Evolutionary conservation across 2,329 filamentous ascomycete genomes (phyloP).

Genomic region (Colletotrichum musicola): DNA sequence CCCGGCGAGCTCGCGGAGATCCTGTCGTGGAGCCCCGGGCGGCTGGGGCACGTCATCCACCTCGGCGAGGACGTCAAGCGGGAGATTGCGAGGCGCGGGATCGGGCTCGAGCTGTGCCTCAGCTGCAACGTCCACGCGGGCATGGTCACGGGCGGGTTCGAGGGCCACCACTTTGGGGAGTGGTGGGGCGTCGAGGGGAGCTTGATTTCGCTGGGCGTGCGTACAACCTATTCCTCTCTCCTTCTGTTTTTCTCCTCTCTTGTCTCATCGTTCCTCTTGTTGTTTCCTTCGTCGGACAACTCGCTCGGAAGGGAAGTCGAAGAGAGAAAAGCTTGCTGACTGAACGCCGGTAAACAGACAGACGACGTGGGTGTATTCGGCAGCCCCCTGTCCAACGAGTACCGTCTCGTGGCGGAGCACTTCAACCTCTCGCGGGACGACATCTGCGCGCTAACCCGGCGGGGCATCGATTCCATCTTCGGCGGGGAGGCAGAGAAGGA

Average conservation of each 20-base stretch:
- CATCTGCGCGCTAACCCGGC: conserved; percentile 68
- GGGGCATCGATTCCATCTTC: conserved; percentile 76
- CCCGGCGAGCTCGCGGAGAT: conserved; percentile 73
- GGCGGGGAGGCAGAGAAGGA: conserved; percentile 71
- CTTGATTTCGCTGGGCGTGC: conserved; percentile 76
- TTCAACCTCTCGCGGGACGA: conserved; percentile 68
- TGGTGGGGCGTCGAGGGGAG: conserved; percentile 73
- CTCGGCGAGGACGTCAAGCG: conserved; percentile 71
- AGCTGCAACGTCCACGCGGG: conserved; percentile 85
- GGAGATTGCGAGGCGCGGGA: conserved; percentile 62
- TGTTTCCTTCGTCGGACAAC: too few species aligned
- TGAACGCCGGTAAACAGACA: conserved; percentile 63
- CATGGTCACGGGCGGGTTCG: conserved; percentile 75
- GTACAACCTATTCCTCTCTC: conserved; percentile 45
- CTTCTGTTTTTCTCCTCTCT: not conserved
- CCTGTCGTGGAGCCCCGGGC: conserved; percentile 73
- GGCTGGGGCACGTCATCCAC: conserved; percentile 85
- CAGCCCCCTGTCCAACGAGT: conserved; percentile 82
- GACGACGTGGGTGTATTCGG: conserved; percentile 88
- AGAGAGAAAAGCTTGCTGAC: not conserved
- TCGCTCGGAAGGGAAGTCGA: not conserved
- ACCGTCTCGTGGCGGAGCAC: conserved; percentile 77
- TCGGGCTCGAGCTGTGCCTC: conserved; percentile 82
- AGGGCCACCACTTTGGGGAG: conserved; percentile 81
- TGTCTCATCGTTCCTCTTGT: not conserved